Evolutionary conservation across 345 rosid genomes (phyloP).

Genomic region (Xanthoceras sorbifolium): DNA sequence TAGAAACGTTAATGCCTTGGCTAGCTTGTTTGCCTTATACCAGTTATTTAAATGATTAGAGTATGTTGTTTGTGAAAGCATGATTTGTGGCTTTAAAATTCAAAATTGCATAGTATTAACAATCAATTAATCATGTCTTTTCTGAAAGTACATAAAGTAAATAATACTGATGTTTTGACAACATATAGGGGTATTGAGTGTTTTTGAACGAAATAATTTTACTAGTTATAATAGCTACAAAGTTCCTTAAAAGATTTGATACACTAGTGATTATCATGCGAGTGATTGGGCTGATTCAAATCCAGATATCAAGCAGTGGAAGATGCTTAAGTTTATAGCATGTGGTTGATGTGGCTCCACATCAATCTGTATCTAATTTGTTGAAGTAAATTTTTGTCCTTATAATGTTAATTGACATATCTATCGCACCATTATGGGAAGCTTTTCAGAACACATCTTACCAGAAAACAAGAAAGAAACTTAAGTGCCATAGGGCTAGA

Average conservation of each 20-base stretch:
- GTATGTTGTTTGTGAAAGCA: background rate
- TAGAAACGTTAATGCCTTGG: background rate
- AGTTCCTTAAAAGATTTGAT: background rate
- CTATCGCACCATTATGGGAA: background rate
- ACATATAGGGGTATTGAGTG: background rate
- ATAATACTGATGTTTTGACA: background rate
- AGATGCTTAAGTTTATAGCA: background rate
- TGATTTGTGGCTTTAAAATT: background rate
- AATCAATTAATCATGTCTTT: background rate
- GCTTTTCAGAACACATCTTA: background rate
- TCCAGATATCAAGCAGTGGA: background rate
- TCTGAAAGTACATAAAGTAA: background rate
- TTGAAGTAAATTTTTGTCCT: background rate
- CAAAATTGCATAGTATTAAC: background rate
- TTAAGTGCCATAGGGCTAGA: background rate
- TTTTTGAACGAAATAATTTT: background rate
- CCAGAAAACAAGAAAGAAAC: background rate
- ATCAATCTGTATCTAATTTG: too few relatives aligned
- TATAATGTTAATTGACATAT: background rate
- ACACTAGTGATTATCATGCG: background rate
- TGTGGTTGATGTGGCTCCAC: background rate
- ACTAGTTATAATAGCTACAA: background rate
- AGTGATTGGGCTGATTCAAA: background rate
- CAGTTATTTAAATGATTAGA: background rate
- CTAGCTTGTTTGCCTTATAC: background rate